A percentile compares a stretch with the other conserved stretches of the same genome.
phyloP scores from a whole-genome alignment of 176 grass and related monocot genomes.

The Eragrostis curvula region DNA sequence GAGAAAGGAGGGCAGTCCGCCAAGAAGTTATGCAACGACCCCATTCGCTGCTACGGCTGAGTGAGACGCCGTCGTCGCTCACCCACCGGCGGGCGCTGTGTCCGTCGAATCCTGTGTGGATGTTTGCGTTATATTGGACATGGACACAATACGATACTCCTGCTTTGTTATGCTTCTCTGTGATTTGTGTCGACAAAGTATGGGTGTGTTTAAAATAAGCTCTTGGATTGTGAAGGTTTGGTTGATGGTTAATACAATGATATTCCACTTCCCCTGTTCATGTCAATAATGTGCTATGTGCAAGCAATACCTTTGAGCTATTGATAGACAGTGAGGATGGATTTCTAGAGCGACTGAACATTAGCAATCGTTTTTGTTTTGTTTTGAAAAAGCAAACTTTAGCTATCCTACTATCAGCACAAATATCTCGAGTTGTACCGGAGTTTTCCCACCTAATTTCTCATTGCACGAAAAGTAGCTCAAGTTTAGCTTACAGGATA shows the following conservation, averaged over 20 bases:
- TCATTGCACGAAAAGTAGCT: too few species aligned
- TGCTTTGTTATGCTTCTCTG: not conserved
- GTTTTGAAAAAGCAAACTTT: too few species aligned
- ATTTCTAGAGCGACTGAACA: too few species aligned
- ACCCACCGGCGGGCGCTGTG: not conserved
- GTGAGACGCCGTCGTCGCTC: not conserved
- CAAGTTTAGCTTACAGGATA: too few species aligned
- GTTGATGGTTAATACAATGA: not conserved
- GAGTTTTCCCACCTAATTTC: too few species aligned
- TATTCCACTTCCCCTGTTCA: not conserved
- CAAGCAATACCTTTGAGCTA: too few species aligned
- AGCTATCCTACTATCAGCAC: too few species aligned
- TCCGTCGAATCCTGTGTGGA: not conserved
- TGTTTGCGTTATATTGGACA: not conserved
- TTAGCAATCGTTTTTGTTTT: too few species aligned
- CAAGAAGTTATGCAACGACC: constrained; percentile 76
- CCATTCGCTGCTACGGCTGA: constrained; percentile 95
- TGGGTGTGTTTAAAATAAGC: not conserved
- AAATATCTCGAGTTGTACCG: too few species aligned
- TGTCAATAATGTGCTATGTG: not conserved
- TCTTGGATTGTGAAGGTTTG: not conserved
- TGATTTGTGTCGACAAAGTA: not conserved
- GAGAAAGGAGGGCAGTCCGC: constrained; percentile 93
- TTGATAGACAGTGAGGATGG: too few species aligned
- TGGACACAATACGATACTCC: too few species aligned